phyloP scores from a whole-genome alignment of 176 grass and related monocot species.

The Ampelocalamus luodianensis region DNA sequence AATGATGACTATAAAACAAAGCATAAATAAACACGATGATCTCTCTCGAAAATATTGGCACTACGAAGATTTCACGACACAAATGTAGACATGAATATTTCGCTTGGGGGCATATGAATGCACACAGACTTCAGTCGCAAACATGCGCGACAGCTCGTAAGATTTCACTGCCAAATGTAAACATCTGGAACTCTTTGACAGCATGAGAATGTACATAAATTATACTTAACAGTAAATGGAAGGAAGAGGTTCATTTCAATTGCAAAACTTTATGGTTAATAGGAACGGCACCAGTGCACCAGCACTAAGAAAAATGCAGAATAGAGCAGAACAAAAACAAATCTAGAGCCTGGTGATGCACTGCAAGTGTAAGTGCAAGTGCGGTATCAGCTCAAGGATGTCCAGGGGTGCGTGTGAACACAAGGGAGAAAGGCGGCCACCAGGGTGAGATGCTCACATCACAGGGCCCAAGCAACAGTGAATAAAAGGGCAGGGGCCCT shows the following conservation, averaged over 20 bases:
- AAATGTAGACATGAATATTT: background rate
- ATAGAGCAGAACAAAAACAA: slow-evolving; percentile 37
- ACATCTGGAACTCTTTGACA: background rate
- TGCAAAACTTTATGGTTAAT: slow-evolving; percentile 21
- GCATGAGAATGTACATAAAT: background rate
- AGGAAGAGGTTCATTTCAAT: background rate
- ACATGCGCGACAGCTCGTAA: background rate
- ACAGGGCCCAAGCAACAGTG: slow-evolving; percentile 56
- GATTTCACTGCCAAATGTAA: slow-evolving; percentile 25
- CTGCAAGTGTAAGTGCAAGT: slow-evolving; percentile 26
- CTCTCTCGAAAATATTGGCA: background rate
- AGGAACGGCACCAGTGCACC: slow-evolving; percentile 12
- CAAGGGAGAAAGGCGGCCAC: slow-evolving; percentile 34
- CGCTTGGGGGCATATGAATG: background rate
- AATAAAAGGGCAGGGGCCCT: slow-evolving; percentile 33
- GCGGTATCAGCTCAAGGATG: slow-evolving; percentile 34
- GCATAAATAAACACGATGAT: background rate
- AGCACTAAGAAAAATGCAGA: slow-evolving; percentile 24
- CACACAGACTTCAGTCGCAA: background rate
- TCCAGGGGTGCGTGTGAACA: slow-evolving; percentile 47
- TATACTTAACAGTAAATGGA: background rate
- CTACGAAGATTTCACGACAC: background rate
- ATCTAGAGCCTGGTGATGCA: slow-evolving; percentile 24
- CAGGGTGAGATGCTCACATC: slow-evolving; percentile 62
- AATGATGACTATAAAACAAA: background rate